Conservation (phyloP, 2,329 filamentous ascomycete genomes). For the Paracorniculantispora psalliotae region DNA sequence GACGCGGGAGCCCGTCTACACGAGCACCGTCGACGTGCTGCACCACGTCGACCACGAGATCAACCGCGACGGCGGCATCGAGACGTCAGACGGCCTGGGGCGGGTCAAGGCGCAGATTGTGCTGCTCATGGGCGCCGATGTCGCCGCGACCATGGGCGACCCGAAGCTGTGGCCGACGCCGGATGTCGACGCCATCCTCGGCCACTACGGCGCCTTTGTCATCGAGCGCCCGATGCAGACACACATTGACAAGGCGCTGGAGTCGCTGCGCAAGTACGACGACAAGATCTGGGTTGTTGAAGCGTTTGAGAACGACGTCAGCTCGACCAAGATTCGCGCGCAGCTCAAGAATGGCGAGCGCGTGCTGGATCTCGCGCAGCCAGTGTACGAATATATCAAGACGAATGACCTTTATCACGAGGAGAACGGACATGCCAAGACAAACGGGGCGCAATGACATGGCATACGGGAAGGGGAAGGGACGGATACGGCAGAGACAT, state of each 20-base stretch:
- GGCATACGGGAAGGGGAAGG: not conserved
- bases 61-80: constrained; percentile 71
- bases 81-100: constrained; percentile 56
- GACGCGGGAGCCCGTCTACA: constrained; percentile 65
- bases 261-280: constrained; percentile 69
- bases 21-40: constrained; percentile 77
- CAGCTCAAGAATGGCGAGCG: constrained; percentile 73
- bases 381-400: constrained; percentile 67
- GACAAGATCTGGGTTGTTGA: constrained; percentile 79
- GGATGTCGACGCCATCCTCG: constrained; percentile 79
- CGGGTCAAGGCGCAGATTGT: constrained; percentile 63
- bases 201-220: constrained; percentile 72
- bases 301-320: constrained; percentile 80
- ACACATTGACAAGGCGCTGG: constrained; percentile 76
- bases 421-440: constrained; percentile 3
- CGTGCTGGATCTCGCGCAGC: constrained; percentile 65
- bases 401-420: constrained; percentile 54
- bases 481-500: not conserved
- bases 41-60: constrained; percentile 85
- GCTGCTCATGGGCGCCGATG: constrained; percentile 69
- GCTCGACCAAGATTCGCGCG: constrained; percentile 70
- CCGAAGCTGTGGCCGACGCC: constrained; percentile 71
- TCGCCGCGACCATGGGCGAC: constrained; percentile 64
- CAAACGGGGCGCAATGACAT: constrained; percentile 10
- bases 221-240: constrained; percentile 72